Base-by-base conservation (phyloP, 139 green algal species). In the Haematococcus lacustris region DNA sequence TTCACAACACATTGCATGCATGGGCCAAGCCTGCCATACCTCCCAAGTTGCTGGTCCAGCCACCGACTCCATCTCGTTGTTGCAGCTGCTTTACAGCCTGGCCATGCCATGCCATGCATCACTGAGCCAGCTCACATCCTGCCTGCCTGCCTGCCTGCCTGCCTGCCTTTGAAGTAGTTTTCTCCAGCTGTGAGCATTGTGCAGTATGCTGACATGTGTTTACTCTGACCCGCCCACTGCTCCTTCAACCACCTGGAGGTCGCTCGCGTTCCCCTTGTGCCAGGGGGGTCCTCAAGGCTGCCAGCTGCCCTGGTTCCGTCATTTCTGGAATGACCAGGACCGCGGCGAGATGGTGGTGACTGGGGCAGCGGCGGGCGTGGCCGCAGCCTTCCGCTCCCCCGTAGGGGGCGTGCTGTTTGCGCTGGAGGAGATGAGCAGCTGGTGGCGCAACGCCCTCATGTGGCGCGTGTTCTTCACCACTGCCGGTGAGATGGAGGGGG, bases 371-470 rank as follows among this genome's bases (percentile, higher is more conserved):
- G 80, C 77, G 43, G 91, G 91, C 13, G 87, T 94, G 63, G 89
- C 91, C 17, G 91, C 89, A 23, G 91, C 91, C 2, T 96, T 96
- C 75, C 77, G 88, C 37, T 79, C 89, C 0, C 91, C 90, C 9
- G 84, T 96, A 39, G 91, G 91, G 35, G 91, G 91, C 23, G 89
- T 96, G 60, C 80, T 96, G 57, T 96, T 96, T 83, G 90, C 89
- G 9, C 80, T 96, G 39, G 91, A 96, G 74, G 90, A 96, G 80
- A 84, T 87, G 71, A 88, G 87, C 2, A 88, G 75, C 34, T 87
- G 79, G 76, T 92, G 86, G 82, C 77, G 84, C n/a, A 83, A 91
- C 66, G 65, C 83, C 70, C 77, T 94, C 60, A 79, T 92, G 51
- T 95, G 89, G 91, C 74, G 86, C 25, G 79, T 81, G 0, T 96